phyloP scores from a whole-genome alignment of 768 basidiomycete species.

The Ramaria sp. region DNA sequence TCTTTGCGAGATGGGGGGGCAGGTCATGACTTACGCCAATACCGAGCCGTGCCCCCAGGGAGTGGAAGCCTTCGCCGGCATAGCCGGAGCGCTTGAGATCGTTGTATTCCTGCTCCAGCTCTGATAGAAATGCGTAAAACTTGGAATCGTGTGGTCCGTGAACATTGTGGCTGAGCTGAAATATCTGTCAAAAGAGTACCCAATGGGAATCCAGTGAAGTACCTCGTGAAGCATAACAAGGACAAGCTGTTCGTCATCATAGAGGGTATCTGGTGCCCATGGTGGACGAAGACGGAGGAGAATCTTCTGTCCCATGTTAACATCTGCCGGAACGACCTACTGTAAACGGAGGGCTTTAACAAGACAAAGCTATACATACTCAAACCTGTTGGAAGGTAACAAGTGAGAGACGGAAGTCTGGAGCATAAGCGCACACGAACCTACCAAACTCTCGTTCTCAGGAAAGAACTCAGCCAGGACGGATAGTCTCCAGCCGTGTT shows the following conservation, averaged over 20 bases:
- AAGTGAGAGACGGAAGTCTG: neutral
- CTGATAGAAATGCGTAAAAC: slow-evolving; percentile 64
- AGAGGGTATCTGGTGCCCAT: slow-evolving; percentile 56
- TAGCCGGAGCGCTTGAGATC: slow-evolving; percentile 72
- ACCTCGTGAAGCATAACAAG: slow-evolving; percentile 90
- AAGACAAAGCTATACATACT: slow-evolving; percentile 8
- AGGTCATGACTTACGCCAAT: slow-evolving; percentile 53
- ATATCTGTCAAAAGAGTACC: neutral
- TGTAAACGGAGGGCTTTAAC: neutral
- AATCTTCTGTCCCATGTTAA: slow-evolving; percentile 76
- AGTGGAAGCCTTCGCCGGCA: slow-evolving; percentile 83
- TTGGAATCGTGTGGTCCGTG: slow-evolving; percentile 85
- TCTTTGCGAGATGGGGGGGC: slow-evolving; percentile 51
- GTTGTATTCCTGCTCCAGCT: slow-evolving; percentile 79
- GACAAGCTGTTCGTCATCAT: slow-evolving; percentile 64
- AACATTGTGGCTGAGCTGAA: slow-evolving; percentile 77
- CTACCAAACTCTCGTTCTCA: slow-evolving; percentile 56
- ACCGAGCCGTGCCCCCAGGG: slow-evolving; percentile 66
- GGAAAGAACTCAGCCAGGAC: slow-evolving; percentile 86
- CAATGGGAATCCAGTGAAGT: slow-evolving; percentile 6
- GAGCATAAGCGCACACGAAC: slow-evolving; percentile 29
- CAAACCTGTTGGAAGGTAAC: slow-evolving; percentile 4
- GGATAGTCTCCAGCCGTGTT: slow-evolving; percentile 69
- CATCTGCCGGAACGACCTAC: slow-evolving; percentile 34
- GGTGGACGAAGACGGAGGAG: slow-evolving; percentile 70